Conservation (phyloP, 2,329 filamentous ascomycete species). For the Verticillium albo-atrum region DNA sequence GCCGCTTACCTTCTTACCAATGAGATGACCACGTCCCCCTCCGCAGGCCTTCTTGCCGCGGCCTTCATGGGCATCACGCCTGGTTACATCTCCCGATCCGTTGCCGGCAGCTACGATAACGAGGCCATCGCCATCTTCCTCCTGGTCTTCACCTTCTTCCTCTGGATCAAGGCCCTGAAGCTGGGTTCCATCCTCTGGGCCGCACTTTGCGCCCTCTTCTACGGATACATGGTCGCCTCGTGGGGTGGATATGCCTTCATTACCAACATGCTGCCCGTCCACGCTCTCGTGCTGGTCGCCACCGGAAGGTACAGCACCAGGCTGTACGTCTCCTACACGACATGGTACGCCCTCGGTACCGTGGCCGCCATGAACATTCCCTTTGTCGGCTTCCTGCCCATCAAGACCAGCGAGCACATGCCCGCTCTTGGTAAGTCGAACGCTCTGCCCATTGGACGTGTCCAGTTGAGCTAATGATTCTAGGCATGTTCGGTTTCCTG, state of each 20-base stretch:
- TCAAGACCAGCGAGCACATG: constrained; percentile 98
- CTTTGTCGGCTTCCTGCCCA: constrained; percentile 94
- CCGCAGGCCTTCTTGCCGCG: constrained; percentile 89
- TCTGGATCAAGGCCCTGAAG: constrained; percentile 99
- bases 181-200: constrained; percentile 96
- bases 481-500: constrained; percentile 90
- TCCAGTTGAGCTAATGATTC: constrained; percentile 5
- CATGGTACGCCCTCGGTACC: constrained; percentile 95
- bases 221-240: constrained; percentile 99
- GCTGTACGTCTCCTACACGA: constrained; percentile 94
- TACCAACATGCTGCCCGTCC: constrained; percentile 91
- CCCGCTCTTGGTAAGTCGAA: constrained; percentile 72
- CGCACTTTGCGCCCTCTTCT: constrained; percentile 88
- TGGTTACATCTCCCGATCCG: constrained; percentile 95
- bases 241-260: constrained; percentile 99
- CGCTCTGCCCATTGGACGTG: not conserved
- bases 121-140: constrained; percentile 99
- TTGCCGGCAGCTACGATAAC: constrained; percentile 98
- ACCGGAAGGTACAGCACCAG: constrained; percentile 96
- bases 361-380: constrained; percentile 99
- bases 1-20: constrained; percentile 93
- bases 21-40: constrained; percentile 94
- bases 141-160: constrained; percentile 95
- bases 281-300: constrained; percentile 88
- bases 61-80: constrained; percentile 96